These are phyloP conservation scores for Aegilops umbellulata DNA, from an alignment of 176 grass and related monocot species.

Conservation along the genomic window DNA sequence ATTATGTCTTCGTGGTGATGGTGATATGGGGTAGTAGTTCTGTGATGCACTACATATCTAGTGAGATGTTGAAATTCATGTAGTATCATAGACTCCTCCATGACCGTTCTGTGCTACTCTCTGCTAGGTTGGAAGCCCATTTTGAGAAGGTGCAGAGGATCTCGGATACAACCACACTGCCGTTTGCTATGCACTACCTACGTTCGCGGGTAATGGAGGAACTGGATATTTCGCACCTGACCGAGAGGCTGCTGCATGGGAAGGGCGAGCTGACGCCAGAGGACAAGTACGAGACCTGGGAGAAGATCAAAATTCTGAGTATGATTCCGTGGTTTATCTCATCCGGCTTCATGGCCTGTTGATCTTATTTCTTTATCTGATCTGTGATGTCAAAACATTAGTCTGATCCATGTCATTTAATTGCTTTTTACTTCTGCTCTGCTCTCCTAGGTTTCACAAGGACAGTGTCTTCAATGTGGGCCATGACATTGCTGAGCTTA, in stretches of 20 bases:
- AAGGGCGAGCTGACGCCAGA: slow-evolving; percentile 63
- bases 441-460: slow-evolving; percentile 76
- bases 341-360: not conserved
- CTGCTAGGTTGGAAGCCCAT: slow-evolving; percentile 69
- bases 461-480: slow-evolving; percentile 77
- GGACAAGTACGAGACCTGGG: slow-evolving; percentile 86
- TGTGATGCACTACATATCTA: not conserved
- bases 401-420: not conserved
- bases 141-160: slow-evolving; percentile 87
- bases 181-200: slow-evolving; percentile 86
- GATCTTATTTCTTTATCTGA: not conserved
- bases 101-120: not conserved
- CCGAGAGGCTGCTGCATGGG: slow-evolving; percentile 71
- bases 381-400: slow-evolving; percentile 6
- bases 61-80: not conserved
- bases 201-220: slow-evolving; percentile 57
- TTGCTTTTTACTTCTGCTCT: not conserved
- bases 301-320: slow-evolving; percentile 87
- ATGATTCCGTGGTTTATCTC: slow-evolving; percentile 17
- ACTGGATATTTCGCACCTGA: slow-evolving; percentile 75
- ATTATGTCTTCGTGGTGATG: not conserved
- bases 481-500: slow-evolving; percentile 89
- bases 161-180: slow-evolving; percentile 76
- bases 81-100: not conserved
- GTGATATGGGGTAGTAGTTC: not conserved